Evolutionary conservation across 2,329 filamentous ascomycete species (phyloP), one percentile per base, ranked within the genome.

Genomic region (Penicillium sp.): DNA sequence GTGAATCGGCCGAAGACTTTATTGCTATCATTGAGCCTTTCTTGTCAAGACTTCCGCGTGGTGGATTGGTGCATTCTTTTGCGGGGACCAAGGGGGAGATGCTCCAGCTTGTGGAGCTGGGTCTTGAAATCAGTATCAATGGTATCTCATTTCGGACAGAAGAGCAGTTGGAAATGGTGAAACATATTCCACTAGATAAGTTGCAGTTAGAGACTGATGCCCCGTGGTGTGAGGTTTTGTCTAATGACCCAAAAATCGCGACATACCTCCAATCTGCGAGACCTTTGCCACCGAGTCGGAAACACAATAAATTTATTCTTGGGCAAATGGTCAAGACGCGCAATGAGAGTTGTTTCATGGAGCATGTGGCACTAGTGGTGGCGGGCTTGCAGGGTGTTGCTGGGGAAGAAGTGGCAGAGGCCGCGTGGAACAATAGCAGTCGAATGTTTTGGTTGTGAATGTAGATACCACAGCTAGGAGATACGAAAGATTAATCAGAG

Each of bases 21-120:
- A 68, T 76, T 1, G 56, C 60, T 0, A 71, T 77, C 14, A 68
- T 81, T 8, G 62, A 61, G 13, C 72, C 74, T 0, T 81, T 78
- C 53, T 26, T 76, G 0, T 41, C 63, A 0, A 59, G 56, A 4
- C 61, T 79, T 3, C 74, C 75, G 3, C 64, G 68, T 2, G 60
- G 67, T 4, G 92, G 89, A 5, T 82, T 96, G 10, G 92, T 97
- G 46, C 92, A 97, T 74, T 91, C 87, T 64, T 96, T 96, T 67
- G 96, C 91, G 0, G 92, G 91, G 4, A 88, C 89, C 0, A 72
- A 68, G 4, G 61, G 64, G 4, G 73, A 79, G 57, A 79, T 80
- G 77, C 58, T 66, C 27, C 57, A 49, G 14, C 59, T 78, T 0
- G 62, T 72, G 2, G 61, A 59, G 0, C 58, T 79, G 34, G 76